Evolutionary conservation across 371 early-diverging fungal species (phyloP).

Genomic region (Lichtheimia ornata): DNA sequence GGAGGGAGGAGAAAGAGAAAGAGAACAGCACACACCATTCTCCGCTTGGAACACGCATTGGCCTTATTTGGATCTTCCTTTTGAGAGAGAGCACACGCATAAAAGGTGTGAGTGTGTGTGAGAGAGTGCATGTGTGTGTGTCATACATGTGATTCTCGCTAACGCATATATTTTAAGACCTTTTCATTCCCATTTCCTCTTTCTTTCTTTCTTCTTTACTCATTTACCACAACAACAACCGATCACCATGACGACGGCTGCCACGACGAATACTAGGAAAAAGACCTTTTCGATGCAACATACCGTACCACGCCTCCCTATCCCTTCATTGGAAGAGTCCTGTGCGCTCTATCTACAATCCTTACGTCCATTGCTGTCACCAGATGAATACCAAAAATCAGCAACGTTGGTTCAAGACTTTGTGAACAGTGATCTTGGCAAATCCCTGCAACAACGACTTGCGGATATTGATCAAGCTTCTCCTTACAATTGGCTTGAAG

Average conservation of each 20-base stretch:
- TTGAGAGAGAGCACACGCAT: too few relatives aligned
- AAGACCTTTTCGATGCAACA: conserved; percentile 71
- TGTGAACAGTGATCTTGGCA: conserved; percentile 26
- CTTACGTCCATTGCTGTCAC: conserved; percentile 62
- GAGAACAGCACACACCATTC: too few relatives aligned
- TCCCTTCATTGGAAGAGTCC: conserved; percentile 77
- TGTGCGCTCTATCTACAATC: conserved; percentile 71
- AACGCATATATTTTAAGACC: background rate
- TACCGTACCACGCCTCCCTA: conserved; percentile 76
- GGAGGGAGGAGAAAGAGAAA: too few relatives aligned
- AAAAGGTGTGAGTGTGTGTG: too few relatives aligned
- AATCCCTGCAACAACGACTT: conserved; percentile 57
- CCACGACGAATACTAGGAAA: too few relatives aligned
- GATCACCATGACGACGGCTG: background rate
- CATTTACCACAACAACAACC: background rate
- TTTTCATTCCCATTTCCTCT: conserved; percentile 6
- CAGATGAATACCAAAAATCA: conserved; percentile 30
- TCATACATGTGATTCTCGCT: conserved; percentile 5
- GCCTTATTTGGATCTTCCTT: too few relatives aligned
- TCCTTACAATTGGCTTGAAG: conserved; percentile 86
- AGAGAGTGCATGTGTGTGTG: too few relatives aligned
- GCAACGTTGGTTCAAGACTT: conserved; percentile 36
- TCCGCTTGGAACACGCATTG: too few relatives aligned
- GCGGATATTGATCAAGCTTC: conserved; percentile 62
- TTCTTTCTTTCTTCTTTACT: background rate